These are phyloP conservation scores for Yamadazyma blattariae DNA, from an alignment of 1,139 yeast species.

Conservation along the genomic window DNA sequence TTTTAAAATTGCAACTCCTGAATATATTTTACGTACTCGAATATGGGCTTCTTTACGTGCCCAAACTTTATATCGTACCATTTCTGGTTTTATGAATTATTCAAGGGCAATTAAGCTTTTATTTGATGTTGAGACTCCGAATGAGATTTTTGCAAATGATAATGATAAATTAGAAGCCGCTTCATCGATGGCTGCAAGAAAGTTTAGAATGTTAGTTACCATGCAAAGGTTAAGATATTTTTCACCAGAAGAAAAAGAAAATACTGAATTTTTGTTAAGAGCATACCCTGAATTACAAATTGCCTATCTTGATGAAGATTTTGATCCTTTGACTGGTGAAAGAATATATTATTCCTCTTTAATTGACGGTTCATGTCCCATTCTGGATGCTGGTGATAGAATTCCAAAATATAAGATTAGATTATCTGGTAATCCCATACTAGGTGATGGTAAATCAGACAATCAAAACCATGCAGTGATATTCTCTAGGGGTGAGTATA, in stretches of 20 bases:
- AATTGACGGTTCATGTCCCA: conserved; percentile 46
- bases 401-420: conserved; percentile 42
- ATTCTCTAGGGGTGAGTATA: conserved; percentile 52
- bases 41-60: conserved; percentile 59
- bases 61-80: conserved; percentile 53
- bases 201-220: conserved; percentile 45
- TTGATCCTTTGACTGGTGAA: conserved; percentile 23
- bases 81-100: conserved; percentile 58
- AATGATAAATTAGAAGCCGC: conserved; percentile 35
- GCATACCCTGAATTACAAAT: conserved; percentile 49
- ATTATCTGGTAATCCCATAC: conserved; percentile 52
- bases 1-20: conserved; percentile 53
- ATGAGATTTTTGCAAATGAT: conserved; percentile 21
- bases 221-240: conserved; percentile 42
- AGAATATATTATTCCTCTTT: conserved; percentile 30
- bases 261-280: conserved; percentile 32
- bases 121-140: conserved; percentile 41
- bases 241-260: conserved; percentile 33
- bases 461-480: conserved; percentile 52
- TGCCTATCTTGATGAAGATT: conserved; percentile 38
- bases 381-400: conserved; percentile 31
- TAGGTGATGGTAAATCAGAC: conserved; percentile 59
- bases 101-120: conserved; percentile 49
- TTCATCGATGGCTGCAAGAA: conserved; percentile 38
- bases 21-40: conserved; percentile 49